Evolutionary conservation across 805 yeast genomes (phyloP).

Genomic region (Metschnikowia arizonensis): DNA sequence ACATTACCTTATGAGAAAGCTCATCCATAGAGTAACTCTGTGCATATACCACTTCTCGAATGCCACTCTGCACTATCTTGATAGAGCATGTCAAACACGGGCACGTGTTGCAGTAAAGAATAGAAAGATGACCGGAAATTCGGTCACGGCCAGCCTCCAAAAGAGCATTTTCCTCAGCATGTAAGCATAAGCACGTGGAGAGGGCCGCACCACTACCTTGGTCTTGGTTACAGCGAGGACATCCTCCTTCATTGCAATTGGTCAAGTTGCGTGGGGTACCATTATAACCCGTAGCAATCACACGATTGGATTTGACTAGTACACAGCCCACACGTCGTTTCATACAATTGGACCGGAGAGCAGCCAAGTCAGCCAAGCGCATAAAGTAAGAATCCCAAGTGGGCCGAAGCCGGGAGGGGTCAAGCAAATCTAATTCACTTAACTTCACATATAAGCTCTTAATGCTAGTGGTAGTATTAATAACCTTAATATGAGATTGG

Average conservation of each 20-base stretch:
- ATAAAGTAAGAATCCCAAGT: constrained; percentile 96
- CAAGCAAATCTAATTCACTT: constrained; percentile 37
- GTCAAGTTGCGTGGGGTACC: constrained; percentile 89
- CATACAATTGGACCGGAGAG: constrained; percentile 92
- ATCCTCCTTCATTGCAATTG: constrained; percentile 96
- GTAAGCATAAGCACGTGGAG: constrained; percentile 86
- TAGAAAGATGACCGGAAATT: constrained; percentile 52
- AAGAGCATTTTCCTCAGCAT: constrained; percentile 96
- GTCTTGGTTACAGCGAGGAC: constrained; percentile 80
- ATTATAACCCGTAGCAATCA: constrained; percentile 94
- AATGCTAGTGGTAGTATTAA: constrained; percentile 37
- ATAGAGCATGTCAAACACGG: constrained; percentile 96
- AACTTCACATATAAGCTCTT: constrained; percentile 34
- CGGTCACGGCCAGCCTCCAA: constrained; percentile 92
- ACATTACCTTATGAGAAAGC: constrained; percentile 64
- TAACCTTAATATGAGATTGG: constrained; percentile 43
- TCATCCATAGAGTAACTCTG: constrained; percentile 91
- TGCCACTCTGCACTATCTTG: constrained; percentile 90
- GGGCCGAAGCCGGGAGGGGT: constrained; percentile 64
- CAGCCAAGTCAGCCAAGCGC: constrained; percentile 90
- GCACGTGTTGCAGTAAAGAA: constrained; percentile 90
- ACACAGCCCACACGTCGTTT: constrained; percentile 97
- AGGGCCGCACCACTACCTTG: constrained; percentile 58
- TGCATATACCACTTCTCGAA: constrained; percentile 86
- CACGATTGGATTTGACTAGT: constrained; percentile 77